Evolutionary conservation across 164 flowering plant species (phyloP), one percentile per base, ranked within the genome.

Genomic region (Vitis riparia): DNA sequence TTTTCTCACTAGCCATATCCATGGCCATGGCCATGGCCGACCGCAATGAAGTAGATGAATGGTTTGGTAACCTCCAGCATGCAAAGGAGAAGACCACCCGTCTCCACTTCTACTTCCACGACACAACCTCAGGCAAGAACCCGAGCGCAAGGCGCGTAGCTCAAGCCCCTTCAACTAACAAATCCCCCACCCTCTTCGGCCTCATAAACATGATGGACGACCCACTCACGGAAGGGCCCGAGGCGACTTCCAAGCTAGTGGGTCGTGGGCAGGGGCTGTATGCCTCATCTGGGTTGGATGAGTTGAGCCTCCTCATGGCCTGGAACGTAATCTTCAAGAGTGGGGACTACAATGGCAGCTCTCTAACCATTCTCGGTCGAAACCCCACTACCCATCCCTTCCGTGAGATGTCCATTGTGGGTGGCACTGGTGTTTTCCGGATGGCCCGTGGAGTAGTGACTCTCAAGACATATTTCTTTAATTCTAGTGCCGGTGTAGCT

Each of bases 401-500:
- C 4, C 14, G 77, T 11, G 69, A 74, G 69, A 11, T 74, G 68
- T 48, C 77, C 1, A 60, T 68, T 14, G 65, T 69, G 5, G 73
- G 77, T 5, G 77, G 77, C 9, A 23, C 76, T 5, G 72, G 76
- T 8, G 29, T 56, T 55, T 74, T 74, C 55, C 63, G 71, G 37
- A n/a, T 74, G 68, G 76, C 72, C 9, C 63, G 72, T 27, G 76
- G 76, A 0, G 27, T 37, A 44, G 77, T 65, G 10, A 3, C 56
- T 2, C 11, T n/a, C 8, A 70, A 27, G 9, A 68, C 69, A 1
- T 67, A 73, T 23, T 67, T 17, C 5, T 52, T 29, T 11, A 44
- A 68, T 49, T 9, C 12, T 48, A 47, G 53, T n/a, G 8, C 59
- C 10, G 51, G 37, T 3, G 23, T 14, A 14, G 66, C 48, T 32